Conservation (phyloP, 805 yeast genomes). For the Pichia gijzeniarum region DNA sequence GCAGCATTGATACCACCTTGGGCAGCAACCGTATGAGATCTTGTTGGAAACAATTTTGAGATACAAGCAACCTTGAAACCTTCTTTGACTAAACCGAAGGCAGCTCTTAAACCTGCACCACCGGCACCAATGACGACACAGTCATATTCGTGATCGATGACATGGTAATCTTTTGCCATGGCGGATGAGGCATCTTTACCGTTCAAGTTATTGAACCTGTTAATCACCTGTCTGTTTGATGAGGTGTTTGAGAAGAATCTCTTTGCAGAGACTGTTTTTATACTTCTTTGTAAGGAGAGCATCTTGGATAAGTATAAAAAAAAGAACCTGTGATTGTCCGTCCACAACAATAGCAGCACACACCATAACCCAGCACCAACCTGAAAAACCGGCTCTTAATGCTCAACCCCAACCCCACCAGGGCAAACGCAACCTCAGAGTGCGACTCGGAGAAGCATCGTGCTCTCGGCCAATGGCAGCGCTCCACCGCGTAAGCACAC, state of each 20-base stretch:
- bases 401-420: too few relatives aligned
- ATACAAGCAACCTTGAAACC: slow-evolving; percentile 98
- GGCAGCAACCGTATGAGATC: slow-evolving; percentile 98
- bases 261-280: slow-evolving; percentile 17
- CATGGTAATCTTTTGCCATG: slow-evolving; percentile 70
- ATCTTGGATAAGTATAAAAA: slow-evolving; percentile 6
- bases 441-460: slow-evolving; percentile 11
- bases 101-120: slow-evolving; percentile 98
- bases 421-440: neutral
- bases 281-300: slow-evolving; percentile 23
- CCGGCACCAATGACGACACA: slow-evolving; percentile 98
- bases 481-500: slow-evolving; percentile 1
- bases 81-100: slow-evolving; percentile 94
- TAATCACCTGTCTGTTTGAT: slow-evolving; percentile 26
- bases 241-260: slow-evolving; percentile 28
- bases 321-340: neutral
- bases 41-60: slow-evolving; percentile 93
- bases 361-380: too few relatives aligned
- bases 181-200: slow-evolving; percentile 49
- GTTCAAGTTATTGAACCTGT: slow-evolving; percentile 35
- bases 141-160: slow-evolving; percentile 96
- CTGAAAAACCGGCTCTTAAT: too few relatives aligned
- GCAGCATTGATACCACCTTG: slow-evolving; percentile 99
- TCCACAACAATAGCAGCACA: too few relatives aligned
- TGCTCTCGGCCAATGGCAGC: slow-evolving; percentile 5